Evolutionary conservation across 1,284 basidiomycete species (phyloP), one percentile per base, ranked within the genome.

Genomic region (Fomitopsis schrenkii): DNA sequence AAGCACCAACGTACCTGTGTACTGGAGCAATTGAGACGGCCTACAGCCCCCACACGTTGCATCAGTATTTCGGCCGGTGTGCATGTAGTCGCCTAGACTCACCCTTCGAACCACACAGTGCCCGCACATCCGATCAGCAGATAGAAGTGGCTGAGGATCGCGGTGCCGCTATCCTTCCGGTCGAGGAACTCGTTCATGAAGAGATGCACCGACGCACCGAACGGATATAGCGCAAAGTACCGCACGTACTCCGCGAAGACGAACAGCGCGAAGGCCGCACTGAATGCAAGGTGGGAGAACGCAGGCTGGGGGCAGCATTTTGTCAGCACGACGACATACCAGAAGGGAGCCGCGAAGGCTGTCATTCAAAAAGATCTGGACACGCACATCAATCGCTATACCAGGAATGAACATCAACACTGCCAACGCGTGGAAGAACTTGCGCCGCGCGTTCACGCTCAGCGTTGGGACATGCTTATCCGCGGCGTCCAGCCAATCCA

Each of bases 121-220:
- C 90, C 88, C 3, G 97, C 95, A 75, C 96, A 98, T 0, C 97
- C 97, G 0, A 94, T 95, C 59, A 99, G 78, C 53, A 99, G 79
- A 78, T 98, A 99, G 71, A 99, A 98, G 75, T 99, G 97, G 70
- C 93, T 95, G 64, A 99, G 76, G 68, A 99, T 97, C 12, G 96
- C 97, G 9, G 97, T 97, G 5, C 97, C 97, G 54, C 89, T 85
- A 75, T 99, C 97, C 78, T 96, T 95, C 68, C 91, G 82, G 74
- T 99, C 97, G 71, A 98, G 80, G 71, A 99, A 99, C 75, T 99
- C 97, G 77, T 91, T 93, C 83, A 99, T 89, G 77, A 99, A 99
- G 63, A 98, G 79, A 77, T 99, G 97, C 30, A 99, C 86, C 12
- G 88, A 83, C 5, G 94, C 97, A 8, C 96, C 95, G 68, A 98